Percentiles rank a stretch among this genome's conserved stretches.
Evolutionary conservation across 257 asterid species (phyloP).

Genomic region (Plantago elongata): DNA sequence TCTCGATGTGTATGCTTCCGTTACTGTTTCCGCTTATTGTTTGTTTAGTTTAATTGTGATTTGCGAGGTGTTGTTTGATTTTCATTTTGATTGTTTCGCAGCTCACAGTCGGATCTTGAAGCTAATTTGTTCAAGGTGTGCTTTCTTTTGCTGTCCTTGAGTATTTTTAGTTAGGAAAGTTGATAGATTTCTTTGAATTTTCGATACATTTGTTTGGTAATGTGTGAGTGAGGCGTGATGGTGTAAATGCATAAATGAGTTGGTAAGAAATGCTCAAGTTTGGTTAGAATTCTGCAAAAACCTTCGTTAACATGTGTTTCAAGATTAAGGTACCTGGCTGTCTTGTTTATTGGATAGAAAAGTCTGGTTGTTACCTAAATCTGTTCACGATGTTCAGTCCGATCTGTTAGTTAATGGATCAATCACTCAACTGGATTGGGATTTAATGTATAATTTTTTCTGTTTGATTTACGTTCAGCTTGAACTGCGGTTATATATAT

Average conservation of each 20-base stretch:
- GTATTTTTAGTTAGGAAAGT: background rate
- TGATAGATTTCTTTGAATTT: background rate
- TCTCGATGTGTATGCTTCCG: constrained; percentile 80
- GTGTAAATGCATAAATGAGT: background rate
- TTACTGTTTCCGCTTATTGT: constrained; percentile 11
- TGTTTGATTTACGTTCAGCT: too few relatives aligned
- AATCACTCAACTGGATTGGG: background rate
- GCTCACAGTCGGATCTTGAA: constrained; percentile 95
- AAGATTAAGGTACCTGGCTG: constrained; percentile 3
- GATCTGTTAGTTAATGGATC: too few relatives aligned
- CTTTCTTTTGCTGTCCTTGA: constrained; percentile 14
- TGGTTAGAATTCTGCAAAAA: constrained; percentile 10
- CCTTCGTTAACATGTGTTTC: constrained; percentile 3
- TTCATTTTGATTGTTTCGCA: constrained; percentile 32
- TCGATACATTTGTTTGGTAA: background rate
- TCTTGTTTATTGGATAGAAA: background rate
- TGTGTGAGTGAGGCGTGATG: background rate
- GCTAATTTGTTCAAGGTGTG: constrained; percentile 90
- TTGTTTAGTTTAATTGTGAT: constrained; percentile 2
- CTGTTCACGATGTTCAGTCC: too few relatives aligned
- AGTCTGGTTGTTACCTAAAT: too few relatives aligned
- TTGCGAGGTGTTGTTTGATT: constrained; percentile 8
- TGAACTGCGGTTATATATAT: too few relatives aligned
- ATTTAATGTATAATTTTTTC: too few relatives aligned
- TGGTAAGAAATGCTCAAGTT: constrained; percentile 9